Base-by-base conservation (phyloP, 1,139 yeast species). In the Nakaseomyces bracarensis region DNA sequence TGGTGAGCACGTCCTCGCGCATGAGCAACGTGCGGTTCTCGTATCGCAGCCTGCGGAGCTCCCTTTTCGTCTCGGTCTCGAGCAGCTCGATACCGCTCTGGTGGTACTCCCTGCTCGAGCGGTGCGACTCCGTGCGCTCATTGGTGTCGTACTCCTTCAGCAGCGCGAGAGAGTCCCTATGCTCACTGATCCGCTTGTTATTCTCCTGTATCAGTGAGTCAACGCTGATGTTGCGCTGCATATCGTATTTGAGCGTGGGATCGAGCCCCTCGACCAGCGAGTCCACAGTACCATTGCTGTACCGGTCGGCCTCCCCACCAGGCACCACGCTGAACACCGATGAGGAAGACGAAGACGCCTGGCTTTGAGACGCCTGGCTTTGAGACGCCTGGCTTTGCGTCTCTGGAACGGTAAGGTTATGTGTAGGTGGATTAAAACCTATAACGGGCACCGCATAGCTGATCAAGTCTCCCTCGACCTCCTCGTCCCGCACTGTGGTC, bases 201-300 rank as follows among this genome's bases (percentile, higher is more conserved):
- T 39, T 39, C 30, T 39, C 42, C 38, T 34, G 38, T 6, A 39
- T 39, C 38, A 39, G 27, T 9, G 42, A 39, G 26, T 39, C 42
- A 11, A 33, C 38, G 20, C 42, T 33, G 15, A 33, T 11, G 20
- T 39, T 39, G 13, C 37, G 22, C 23, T 33, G 38, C 30, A 34
- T 20, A 16, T 21, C 11, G n/a, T 9, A 18, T 16, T 30, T 30
- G 22, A 30, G 22, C 34, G 13, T 16, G 22, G 34, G 34, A 22
- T 30, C 34, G 22, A 30, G 21, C 21, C 34, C 34, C 13, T 30
- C 34, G 14, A 30, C 34, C 34, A 30, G 34, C 13, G 34, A 30
- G 9, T 30, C 34, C 9, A 30, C 22, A 4, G 34, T 30, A 8
- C 34, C 22, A 13, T 19, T 30, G 13, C 34, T 30, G 22, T 30